These are phyloP conservation scores for Stemphylium lycopersici DNA, from an alignment of 2,329 filamentous ascomycete genomes.

Conservation along the genomic window DNA sequence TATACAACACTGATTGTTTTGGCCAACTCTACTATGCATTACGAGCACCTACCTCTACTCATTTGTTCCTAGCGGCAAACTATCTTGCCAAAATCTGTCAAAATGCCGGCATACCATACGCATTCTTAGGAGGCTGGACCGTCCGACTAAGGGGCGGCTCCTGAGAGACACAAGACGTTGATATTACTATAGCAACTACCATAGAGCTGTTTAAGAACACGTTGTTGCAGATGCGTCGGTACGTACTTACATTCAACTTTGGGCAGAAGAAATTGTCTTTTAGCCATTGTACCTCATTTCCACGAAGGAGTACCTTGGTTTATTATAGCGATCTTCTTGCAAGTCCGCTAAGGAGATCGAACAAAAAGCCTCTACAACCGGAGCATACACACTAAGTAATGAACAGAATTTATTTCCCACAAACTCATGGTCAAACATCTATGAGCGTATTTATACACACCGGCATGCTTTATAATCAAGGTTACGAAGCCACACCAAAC, in stretches of 20 bases:
- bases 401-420: neutral
- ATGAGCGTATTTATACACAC: neutral
- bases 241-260: neutral
- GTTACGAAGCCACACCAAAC: neutral
- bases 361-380: too few relatives aligned
- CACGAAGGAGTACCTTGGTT: neutral
- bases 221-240: neutral
- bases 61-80: neutral
- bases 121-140: neutral
- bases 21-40: neutral
- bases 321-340: neutral
- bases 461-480: neutral
- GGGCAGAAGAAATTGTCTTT: neutral
- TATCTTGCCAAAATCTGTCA: neutral
- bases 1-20: neutral
- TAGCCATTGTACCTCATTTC: neutral
- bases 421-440: neutral
- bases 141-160: neutral
- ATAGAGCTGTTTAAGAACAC: neutral
- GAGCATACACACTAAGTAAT: neutral
- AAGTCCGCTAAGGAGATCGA: too few relatives aligned
- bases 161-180: neutral
- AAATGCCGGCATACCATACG: neutral
- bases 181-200: neutral
- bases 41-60: neutral